These are phyloP conservation scores for Antrodiella citrinella DNA, from an alignment of 768 basidiomycete species.

Conservation along the genomic window DNA sequence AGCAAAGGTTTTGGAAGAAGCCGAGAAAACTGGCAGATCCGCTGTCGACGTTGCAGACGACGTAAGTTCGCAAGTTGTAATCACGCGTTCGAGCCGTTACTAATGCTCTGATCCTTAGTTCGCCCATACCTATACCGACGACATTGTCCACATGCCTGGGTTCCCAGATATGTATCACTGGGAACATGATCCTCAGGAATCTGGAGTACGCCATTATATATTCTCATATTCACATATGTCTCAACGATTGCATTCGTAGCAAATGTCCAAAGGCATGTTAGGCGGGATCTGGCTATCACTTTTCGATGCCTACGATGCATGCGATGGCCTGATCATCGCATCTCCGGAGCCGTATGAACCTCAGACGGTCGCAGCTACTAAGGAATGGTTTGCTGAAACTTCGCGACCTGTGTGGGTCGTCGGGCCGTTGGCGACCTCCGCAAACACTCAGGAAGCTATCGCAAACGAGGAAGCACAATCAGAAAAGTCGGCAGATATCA, in stretches of 20 bases:
- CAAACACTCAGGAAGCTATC: background rate
- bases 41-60: background rate
- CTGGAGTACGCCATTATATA: slow-evolving; percentile 2
- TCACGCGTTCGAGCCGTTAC: background rate
- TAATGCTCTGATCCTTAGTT: slow-evolving; percentile 2
- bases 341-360: slow-evolving; percentile 13
- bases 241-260: background rate
- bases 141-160: slow-evolving; percentile 11
- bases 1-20: background rate
- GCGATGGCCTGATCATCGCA: slow-evolving; percentile 13
- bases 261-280: background rate
- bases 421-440: slow-evolving; percentile 12
- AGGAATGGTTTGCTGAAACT: slow-evolving; percentile 11
- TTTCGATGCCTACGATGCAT: slow-evolving; percentile 1
- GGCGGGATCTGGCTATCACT: background rate
- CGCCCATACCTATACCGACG: background rate
- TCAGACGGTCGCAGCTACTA: slow-evolving; percentile 3
- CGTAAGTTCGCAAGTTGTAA: background rate
- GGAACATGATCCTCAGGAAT: slow-evolving; percentile 13
- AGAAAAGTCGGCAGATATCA: slow-evolving; percentile 6
- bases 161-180: slow-evolving; percentile 18
- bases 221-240: background rate
- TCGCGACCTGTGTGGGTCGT: slow-evolving; percentile 7
- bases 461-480: slow-evolving; percentile 9
- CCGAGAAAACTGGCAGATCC: background rate